These are phyloP conservation scores for Pseudonitzschia delicatissima DNA, from an alignment of 108 stramenopile species.

Conservation along the genomic window DNA sequence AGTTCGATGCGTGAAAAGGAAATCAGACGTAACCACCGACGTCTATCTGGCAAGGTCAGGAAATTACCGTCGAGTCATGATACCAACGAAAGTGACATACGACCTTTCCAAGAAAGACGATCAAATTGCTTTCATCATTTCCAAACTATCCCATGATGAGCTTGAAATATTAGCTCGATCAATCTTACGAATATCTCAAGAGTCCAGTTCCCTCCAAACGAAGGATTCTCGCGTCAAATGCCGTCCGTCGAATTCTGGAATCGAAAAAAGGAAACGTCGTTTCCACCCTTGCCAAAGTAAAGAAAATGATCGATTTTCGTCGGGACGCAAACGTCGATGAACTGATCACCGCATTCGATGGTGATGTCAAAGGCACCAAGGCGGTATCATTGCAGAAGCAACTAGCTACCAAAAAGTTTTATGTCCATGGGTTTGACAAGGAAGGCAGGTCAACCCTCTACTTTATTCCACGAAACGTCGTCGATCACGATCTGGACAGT, in stretches of 20 bases:
- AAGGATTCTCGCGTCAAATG: conserved; percentile 13
- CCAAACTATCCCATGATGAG: conserved; percentile 20
- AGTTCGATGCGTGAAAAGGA: too few species aligned
- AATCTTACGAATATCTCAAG: conserved; percentile 30
- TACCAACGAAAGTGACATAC: too few species aligned
- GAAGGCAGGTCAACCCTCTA: conserved; percentile 39
- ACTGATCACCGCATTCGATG: conserved; percentile 24
- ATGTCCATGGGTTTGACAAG: conserved; percentile 40
- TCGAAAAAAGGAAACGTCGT: conserved; percentile 26
- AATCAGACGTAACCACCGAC: too few species aligned
- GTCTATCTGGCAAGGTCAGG: too few species aligned
- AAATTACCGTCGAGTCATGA: too few species aligned
- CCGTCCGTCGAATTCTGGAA: conserved; percentile 18
- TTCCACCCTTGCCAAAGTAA: conserved; percentile 16
- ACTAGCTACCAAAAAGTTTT: conserved; percentile 26
- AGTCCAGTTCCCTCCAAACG: not conserved
- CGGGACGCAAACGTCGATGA: conserved; percentile 17
- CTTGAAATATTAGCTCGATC: conserved; percentile 32
- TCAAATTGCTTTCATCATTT: conserved; percentile 6
- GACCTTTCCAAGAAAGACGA: too few species aligned
- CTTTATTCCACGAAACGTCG: conserved; percentile 35
- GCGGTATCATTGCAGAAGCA: conserved; percentile 6
- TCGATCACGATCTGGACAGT: conserved; percentile 23
- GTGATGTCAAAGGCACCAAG: not conserved
- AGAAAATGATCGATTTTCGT: conserved; percentile 30